phyloP scores from a whole-genome alignment of 805 yeast species.

The Wickerhamiella domercqiae region DNA sequence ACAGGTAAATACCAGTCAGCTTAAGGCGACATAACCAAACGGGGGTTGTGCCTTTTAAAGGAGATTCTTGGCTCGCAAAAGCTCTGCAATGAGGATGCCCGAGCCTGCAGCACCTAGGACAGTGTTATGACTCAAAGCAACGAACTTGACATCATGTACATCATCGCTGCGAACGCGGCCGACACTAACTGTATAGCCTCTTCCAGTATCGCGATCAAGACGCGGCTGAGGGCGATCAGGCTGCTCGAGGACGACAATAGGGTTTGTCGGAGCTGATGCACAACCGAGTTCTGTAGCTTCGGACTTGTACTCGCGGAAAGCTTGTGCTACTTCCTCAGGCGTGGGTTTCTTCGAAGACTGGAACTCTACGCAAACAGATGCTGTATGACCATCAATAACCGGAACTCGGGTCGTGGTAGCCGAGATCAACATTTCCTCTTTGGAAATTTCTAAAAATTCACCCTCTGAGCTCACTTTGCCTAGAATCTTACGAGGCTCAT shows the following conservation, averaged over 20 bases:
- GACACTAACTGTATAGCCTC: constrained; percentile 85
- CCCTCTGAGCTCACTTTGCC: constrained; percentile 38
- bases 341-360: constrained; percentile 73
- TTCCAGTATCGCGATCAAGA: constrained; percentile 88
- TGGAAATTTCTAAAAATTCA: constrained; percentile 24
- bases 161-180: constrained; percentile 92
- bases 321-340: constrained; percentile 59
- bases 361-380: constrained; percentile 77
- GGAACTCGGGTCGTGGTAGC: constrained; percentile 97
- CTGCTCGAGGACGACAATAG: constrained; percentile 85
- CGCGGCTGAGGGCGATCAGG: constrained; percentile 94
- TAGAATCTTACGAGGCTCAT: constrained; percentile 93
- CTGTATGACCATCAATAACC: constrained; percentile 96
- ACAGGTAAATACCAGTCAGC: too few relatives aligned
- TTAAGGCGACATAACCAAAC: too few relatives aligned
- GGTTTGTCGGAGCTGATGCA: constrained; percentile 81
- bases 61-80: constrained; percentile 59
- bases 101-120: constrained; percentile 98
- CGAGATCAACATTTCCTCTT: constrained; percentile 59
- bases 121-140: constrained; percentile 93
- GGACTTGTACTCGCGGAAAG: constrained; percentile 58
- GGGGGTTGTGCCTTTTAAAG: constrained; percentile 29
- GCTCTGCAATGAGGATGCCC: constrained; percentile 89
- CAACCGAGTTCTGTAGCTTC: constrained; percentile 72
- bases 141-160: constrained; percentile 88